These are phyloP conservation scores for Aspergillus japonicus DNA, from an alignment of 2,329 filamentous ascomycete species.

Conservation along the genomic window DNA sequence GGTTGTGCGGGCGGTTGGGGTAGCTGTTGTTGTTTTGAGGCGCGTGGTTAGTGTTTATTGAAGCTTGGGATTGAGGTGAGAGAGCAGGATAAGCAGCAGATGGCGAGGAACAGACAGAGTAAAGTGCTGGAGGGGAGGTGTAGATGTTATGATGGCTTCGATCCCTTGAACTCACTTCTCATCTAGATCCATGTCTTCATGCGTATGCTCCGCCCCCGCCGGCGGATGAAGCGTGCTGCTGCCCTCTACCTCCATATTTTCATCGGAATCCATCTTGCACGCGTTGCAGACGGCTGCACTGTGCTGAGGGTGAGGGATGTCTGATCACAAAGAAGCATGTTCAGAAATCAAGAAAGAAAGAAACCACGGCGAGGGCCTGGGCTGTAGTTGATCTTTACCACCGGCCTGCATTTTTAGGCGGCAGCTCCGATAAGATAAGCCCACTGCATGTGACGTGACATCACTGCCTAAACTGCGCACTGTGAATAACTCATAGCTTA, in stretches of 20 bases:
- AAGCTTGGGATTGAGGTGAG: too few relatives aligned
- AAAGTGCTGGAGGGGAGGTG: too few relatives aligned
- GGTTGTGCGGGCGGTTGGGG: slow-evolving; percentile 78
- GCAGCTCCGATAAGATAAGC: slow-evolving; percentile 28
- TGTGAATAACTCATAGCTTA: too few relatives aligned
- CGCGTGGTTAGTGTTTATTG: not conserved
- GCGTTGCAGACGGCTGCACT: not conserved
- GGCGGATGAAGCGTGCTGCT: slow-evolving; percentile 5
- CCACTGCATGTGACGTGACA: slow-evolving; percentile 26
- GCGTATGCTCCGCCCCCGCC: slow-evolving; percentile 10
- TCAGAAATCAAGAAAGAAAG: too few relatives aligned
- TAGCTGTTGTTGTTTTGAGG: slow-evolving; percentile 54
- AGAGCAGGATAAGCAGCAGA: too few relatives aligned
- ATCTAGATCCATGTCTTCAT: slow-evolving; percentile 28
- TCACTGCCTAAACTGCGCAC: not conserved
- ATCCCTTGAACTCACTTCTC: slow-evolving; percentile 26
- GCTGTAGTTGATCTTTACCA: not conserved
- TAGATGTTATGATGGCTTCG: too few relatives aligned
- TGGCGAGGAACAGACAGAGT: too few relatives aligned
- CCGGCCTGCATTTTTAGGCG: slow-evolving; percentile 25
- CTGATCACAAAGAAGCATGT: not conserved
- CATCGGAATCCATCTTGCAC: slow-evolving; percentile 30
- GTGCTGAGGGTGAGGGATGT: not conserved
- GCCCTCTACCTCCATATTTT: slow-evolving; percentile 15
- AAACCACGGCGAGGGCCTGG: too few relatives aligned